Percentiles rank a stretch among this genome's conserved stretches.
Conservation (phyloP, 805 yeast species). For the Wickerhamomyces silvicola region DNA sequence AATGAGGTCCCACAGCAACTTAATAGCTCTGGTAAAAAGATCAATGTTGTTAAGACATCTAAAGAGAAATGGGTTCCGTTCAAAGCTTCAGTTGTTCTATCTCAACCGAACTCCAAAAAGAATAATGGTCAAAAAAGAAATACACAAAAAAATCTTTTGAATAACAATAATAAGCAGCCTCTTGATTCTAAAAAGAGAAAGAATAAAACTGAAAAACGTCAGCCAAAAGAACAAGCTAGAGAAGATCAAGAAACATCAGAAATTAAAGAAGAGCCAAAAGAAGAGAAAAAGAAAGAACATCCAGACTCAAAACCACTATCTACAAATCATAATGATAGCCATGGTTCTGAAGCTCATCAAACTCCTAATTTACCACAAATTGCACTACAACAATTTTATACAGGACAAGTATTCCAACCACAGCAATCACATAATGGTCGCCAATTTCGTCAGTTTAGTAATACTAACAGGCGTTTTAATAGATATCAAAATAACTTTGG, state of each 20-base stretch:
- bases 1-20: constrained; percentile 24
- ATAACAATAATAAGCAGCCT: constrained; percentile 10
- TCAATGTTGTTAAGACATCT: constrained; percentile 15
- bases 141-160: constrained; percentile 9
- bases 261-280: constrained; percentile 7
- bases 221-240: constrained; percentile 1
- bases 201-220: constrained; percentile 15
- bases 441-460: too few species aligned
- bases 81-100: constrained; percentile 46
- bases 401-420: constrained; percentile 12
- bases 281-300: constrained; percentile 8
- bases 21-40: constrained; percentile 8
- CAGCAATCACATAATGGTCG: constrained; percentile 9
- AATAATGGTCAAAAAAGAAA: constrained; percentile 18
- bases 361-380: constrained; percentile 8
- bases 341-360: constrained; percentile 1
- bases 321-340: constrained; percentile 6
- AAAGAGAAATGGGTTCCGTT: constrained; percentile 73
- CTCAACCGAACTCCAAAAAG: constrained; percentile 23
- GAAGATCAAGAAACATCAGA: constrained; percentile 2
- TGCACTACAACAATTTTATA: constrained; percentile 6
- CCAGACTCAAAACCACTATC: constrained; percentile 10
- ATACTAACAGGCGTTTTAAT: constrained; percentile 1
- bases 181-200: constrained; percentile 21
- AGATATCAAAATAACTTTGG: constrained; percentile 7